Base-by-base conservation (phyloP, 768 basidiomycete species). In the Lyophyllum semitale region DNA sequence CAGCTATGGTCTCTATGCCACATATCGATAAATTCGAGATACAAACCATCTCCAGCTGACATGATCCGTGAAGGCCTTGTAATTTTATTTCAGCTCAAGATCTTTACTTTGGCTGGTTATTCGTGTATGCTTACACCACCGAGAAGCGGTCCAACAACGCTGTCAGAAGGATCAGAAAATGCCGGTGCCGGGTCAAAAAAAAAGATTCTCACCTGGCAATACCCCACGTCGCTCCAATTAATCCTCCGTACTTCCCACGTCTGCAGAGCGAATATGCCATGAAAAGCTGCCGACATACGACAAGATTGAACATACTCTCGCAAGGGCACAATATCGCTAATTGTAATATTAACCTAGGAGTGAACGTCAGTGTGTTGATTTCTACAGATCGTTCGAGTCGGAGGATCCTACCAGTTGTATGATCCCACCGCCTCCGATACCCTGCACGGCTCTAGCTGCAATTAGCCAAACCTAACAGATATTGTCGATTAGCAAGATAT, bases 141-240 rank as follows among this genome's bases (percentile, higher is more conserved):
- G 13, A 95, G 70, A 12, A 97, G 76, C 2, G 93, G 93, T 0
- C 93, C 90, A 12, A 89, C 59, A 18, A 89, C 84, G 56, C 86
- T 84, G 32, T 26, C n/a, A 45, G 49, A 25, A 22, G 3, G 26
- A 23, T 49, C 40, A 59, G 55, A 58, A 44, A 32, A 12, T 23
- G 13, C 32, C n/a, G 27, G 1, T 17, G 27, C 17, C 4, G 8
- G 32, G 7, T 5, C 18, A 40, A 48, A 12, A 4, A 33, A 15
- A 29, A 35, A 1, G 1, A 32, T 30, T 33, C 29, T 50, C 51
- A 70, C 67, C 74, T 80, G n/a, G 81, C 81, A 62, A 82, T 79
- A 4, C 92, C 93, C 86, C 89, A 94, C 0, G 89, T 89, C 0
- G 90, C 87, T n/a, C 81, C 90, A 41, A 92, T 71, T 2, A 85